Evolutionary conservation across 1,284 basidiomycete genomes (phyloP), one percentile per base, ranked within the genome.

Genomic region (Wolfiporia cocos): DNA sequence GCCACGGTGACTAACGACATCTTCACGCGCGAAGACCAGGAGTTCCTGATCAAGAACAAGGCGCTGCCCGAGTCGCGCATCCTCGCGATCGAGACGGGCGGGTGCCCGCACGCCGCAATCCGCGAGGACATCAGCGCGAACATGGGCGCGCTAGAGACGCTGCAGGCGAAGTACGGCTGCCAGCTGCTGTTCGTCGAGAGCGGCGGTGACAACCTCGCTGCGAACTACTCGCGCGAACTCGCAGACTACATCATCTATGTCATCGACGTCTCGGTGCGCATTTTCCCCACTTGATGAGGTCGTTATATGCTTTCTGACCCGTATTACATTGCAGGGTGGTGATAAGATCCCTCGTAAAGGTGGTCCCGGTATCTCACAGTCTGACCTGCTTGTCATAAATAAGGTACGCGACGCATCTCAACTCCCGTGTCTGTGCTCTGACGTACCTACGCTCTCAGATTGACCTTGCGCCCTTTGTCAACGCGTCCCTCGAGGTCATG

Each of bases 271-370:
- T 76, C 86, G 45, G 84, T 85, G 51, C 57, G 42, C 43, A 24
- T 17, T 35, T 38, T 5, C 35, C 17, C 23, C 15, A n/a, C n/a
- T 21, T 0, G n/a, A 10, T n/a, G 1, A 6, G 14, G n/a, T 14
- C 4, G 33, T 15, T 11, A 41, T 34, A 14, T 28, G 14, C 14
- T 9, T 6, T 18, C 15, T 30, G 14, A 21, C 20, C 20, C 19
- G 15, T 17, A 33, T 15, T 29, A n/a, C 29, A 18, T 31, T 19
- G 29, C 49, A 87, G 70, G 95, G 95, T 20, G 95, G 95, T 0
- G 96, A 99, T 68, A 99, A 99, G 67, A 95, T 99, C 49, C 95
- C 95, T 9, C 75, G 95, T 23, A 99, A 99, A 69, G 95, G 96
- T 5, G 95, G 95, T 1, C 95, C 95, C 2, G 95, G 95, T 11